Evolutionary conservation across 176 grass and related monocot species (phyloP).

Genomic region (Hyparrhenia diplandra): DNA sequence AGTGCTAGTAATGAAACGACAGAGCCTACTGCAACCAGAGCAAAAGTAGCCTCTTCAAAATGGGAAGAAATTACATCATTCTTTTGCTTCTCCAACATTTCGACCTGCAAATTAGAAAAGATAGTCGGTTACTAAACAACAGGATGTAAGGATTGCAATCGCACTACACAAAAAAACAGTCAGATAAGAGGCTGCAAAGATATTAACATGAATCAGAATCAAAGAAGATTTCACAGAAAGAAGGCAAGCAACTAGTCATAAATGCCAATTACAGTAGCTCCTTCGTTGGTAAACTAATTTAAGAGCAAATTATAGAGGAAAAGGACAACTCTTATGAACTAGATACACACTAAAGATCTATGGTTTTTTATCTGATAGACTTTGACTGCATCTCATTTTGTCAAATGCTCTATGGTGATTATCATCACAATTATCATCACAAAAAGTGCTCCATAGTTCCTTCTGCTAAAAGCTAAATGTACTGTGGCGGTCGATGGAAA

Average conservation of each 20-base stretch:
- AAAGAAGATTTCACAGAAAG: background rate
- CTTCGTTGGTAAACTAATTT: background rate
- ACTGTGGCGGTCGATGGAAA: background rate
- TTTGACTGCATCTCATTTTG: background rate
- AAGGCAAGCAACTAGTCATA: background rate
- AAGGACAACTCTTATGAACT: background rate
- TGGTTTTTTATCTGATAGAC: background rate
- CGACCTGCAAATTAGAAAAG: constrained; percentile 37
- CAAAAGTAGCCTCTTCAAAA: background rate
- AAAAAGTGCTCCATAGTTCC: background rate
- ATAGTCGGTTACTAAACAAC: background rate
- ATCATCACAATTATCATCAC: background rate
- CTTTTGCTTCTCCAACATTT: constrained; percentile 59
- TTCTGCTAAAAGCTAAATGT: background rate
- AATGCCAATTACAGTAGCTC: background rate
- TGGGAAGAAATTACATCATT: constrained; percentile 55
- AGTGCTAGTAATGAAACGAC: background rate
- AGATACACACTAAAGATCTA: background rate
- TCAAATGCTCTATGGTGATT: background rate
- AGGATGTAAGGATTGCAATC: background rate
- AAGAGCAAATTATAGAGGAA: background rate
- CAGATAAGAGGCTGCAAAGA: background rate
- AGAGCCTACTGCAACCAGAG: background rate
- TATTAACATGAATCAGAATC: background rate
- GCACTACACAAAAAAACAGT: background rate